A percentile compares a stretch with the other conserved stretches of the same genome.
These are phyloP conservation scores for Colletotrichum shisoi DNA, from an alignment of 2,329 filamentous ascomycete genomes.

Conservation along the genomic window DNA sequence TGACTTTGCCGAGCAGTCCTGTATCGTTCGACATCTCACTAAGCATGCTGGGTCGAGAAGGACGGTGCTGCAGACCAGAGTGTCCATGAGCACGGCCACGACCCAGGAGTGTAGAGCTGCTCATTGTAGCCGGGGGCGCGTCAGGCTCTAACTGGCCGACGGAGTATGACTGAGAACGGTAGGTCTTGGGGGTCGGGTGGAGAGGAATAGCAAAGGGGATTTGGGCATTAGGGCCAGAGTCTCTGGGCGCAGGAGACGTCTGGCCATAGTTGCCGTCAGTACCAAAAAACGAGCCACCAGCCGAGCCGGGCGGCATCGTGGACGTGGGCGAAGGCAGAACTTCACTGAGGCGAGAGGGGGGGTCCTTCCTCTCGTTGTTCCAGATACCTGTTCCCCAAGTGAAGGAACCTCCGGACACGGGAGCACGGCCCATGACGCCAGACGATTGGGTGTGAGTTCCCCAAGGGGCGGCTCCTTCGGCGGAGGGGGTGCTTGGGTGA, in stretches of 20 bases:
- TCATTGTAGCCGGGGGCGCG: slow-evolving; percentile 52
- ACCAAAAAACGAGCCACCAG: slow-evolving; percentile 58
- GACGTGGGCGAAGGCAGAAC: slow-evolving; percentile 79
- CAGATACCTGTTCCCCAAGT: slow-evolving; percentile 84
- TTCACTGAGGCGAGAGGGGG: slow-evolving; percentile 75
- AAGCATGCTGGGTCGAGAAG: slow-evolving; percentile 79
- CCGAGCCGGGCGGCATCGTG: slow-evolving; percentile 57
- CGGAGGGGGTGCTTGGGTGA: slow-evolving; percentile 78
- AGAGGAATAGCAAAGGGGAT: slow-evolving; percentile 88
- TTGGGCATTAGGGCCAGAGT: slow-evolving; percentile 65
- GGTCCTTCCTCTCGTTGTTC: slow-evolving; percentile 81
- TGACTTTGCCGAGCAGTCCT: slow-evolving; percentile 70
- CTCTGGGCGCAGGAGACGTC: slow-evolving; percentile 61
- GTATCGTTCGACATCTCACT: slow-evolving; percentile 74
- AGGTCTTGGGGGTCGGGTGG: slow-evolving; percentile 89
- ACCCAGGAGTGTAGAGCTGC: slow-evolving; percentile 59
- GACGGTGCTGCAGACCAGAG: slow-evolving; percentile 78
- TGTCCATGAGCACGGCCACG: slow-evolving; percentile 62
- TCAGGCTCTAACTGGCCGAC: slow-evolving; percentile 88
- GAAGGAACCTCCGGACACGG: slow-evolving; percentile 60
- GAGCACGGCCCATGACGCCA: slow-evolving; percentile 57
- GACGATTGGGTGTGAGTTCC: slow-evolving; percentile 60
- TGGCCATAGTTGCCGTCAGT: slow-evolving; percentile 57
- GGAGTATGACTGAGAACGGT: slow-evolving; percentile 95
- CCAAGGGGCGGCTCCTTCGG: slow-evolving; percentile 64